Base-by-base conservation (phyloP, 805 yeast genomes). In the Saturnispora zaruensis region DNA sequence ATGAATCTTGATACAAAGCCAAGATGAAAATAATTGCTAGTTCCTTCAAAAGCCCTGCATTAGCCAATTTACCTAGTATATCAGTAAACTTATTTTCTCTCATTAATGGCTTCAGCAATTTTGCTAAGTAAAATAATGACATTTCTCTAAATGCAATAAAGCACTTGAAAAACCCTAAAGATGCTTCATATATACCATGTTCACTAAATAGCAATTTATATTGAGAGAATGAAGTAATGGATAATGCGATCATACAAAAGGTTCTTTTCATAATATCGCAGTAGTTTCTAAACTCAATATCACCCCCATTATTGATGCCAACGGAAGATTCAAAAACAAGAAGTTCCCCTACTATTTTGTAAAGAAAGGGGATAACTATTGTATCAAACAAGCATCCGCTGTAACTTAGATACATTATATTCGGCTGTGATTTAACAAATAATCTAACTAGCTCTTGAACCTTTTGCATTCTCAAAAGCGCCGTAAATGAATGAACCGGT, bases 1-100 rank as follows among this genome's bases (percentile, higher is more conserved):
- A 45, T 44, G 65, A 63, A 51, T 66, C 70, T 32, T 57, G 63
- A 28, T 59, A 59, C 33, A 65, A 55, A 9, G 64, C 63, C 48
- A 66, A 28, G 9, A 65, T 56, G 6, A 65, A 49, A 7, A 59
- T 56, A 21, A 62, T 28, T 25, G 61, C n/a, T 2, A 63, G 46
- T 44, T 61, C 65, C 36, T 63, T 59, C 9, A 63, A 50, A 9
- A 60, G 30, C 0, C 62, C 65, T 9, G 50, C 52, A 9, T 59
- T 49, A 3, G 58, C 42, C n/a, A 64, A 42, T 30, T 53, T 40
- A 34, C 57, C 48, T n/a, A 65, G 13, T 14, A 61, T 44, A 5
- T 42, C 44, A 3, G 46, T 36, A 3, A 20, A 6, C 21, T 32
- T 36, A 16, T 16, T n/a, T 23, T 38, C 32, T 24, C 40, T n/a